Conservation (phyloP, 371 early-diverging fungal genomes). For the Lichtheimia hyalospora region DNA sequence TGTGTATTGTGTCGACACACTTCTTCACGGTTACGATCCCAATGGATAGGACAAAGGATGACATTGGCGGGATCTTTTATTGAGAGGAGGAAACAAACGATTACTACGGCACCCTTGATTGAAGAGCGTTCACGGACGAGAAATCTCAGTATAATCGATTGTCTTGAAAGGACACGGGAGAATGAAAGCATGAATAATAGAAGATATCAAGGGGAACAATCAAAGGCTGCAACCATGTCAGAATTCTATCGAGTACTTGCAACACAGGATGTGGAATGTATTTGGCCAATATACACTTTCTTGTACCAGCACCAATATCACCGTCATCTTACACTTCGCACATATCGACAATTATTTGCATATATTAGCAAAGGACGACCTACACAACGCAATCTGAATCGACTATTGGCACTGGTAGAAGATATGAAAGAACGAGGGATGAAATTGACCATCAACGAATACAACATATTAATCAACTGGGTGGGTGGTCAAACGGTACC, state of each 20-base stretch:
- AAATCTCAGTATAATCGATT: too few relatives aligned
- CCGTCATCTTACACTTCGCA: constrained; percentile 24
- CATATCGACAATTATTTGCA: constrained; percentile 32
- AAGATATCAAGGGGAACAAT: neutral
- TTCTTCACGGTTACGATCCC: too few relatives aligned
- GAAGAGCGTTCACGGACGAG: too few relatives aligned
- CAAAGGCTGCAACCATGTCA: constrained; percentile 17
- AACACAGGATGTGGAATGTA: constrained; percentile 42
- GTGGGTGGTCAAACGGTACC: constrained; percentile 39
- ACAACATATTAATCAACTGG: constrained; percentile 44
- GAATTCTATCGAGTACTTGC: constrained; percentile 37
- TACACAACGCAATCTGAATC: constrained; percentile 35
- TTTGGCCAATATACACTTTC: constrained; percentile 49
- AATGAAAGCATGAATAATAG: too few relatives aligned
- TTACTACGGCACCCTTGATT: too few relatives aligned
- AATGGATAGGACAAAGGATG: too few relatives aligned
- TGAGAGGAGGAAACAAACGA: too few relatives aligned
- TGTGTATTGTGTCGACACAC: too few relatives aligned
- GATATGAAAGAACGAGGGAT: constrained; percentile 37
- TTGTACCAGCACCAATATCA: constrained; percentile 30
- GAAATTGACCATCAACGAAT: constrained; percentile 30
- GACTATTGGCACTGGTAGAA: constrained; percentile 35
- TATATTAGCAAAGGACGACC: constrained; percentile 28
- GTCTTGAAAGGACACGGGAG: too few relatives aligned
- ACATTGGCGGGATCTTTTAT: too few relatives aligned